phyloP scores from a whole-genome alignment of 2,329 filamentous ascomycete genomes.

The Beauveria rudraprayagi region DNA sequence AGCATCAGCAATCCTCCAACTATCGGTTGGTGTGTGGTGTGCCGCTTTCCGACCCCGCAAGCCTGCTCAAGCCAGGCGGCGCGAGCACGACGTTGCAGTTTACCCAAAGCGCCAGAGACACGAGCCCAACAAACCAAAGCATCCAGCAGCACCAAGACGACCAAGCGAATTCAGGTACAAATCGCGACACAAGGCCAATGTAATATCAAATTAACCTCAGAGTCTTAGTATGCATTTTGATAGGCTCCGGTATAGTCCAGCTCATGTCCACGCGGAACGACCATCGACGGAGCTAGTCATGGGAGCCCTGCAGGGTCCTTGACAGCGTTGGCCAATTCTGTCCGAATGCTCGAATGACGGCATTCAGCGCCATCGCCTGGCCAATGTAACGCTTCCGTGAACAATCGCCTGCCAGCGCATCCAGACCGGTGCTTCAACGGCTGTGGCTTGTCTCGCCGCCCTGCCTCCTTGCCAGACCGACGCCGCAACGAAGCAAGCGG shows the following conservation, averaged over 20 bases:
- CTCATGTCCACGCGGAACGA: conserved; percentile 7
- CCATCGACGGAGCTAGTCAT: conserved; percentile 2
- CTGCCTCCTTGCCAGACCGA: not conserved
- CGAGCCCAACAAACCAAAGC: not conserved
- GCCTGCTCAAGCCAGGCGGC: not conserved
- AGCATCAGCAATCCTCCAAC: not conserved
- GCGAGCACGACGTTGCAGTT: conserved; percentile 2
- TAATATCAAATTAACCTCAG: not conserved
- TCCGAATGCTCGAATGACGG: conserved; percentile 3
- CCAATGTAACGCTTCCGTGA: conserved; percentile 1
- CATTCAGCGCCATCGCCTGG: not conserved
- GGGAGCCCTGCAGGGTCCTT: conserved; percentile 4
- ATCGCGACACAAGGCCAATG: conserved; percentile 2
- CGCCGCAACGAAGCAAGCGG: not conserved
- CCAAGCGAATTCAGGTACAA: not conserved
- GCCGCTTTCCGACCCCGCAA: not conserved
- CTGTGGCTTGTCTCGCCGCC: conserved; percentile 9
- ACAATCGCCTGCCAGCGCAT: conserved; percentile 10
- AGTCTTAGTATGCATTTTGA: not conserved
- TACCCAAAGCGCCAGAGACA: not conserved
- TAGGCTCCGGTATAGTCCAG: conserved; percentile 4
- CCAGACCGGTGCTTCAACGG: conserved; percentile 1
- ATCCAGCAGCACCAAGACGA: not conserved
- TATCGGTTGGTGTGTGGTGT: not conserved
- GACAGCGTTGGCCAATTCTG: conserved; percentile 2